Conservation (phyloP, 306 rosid genomes). For the Senna tora region DNA sequence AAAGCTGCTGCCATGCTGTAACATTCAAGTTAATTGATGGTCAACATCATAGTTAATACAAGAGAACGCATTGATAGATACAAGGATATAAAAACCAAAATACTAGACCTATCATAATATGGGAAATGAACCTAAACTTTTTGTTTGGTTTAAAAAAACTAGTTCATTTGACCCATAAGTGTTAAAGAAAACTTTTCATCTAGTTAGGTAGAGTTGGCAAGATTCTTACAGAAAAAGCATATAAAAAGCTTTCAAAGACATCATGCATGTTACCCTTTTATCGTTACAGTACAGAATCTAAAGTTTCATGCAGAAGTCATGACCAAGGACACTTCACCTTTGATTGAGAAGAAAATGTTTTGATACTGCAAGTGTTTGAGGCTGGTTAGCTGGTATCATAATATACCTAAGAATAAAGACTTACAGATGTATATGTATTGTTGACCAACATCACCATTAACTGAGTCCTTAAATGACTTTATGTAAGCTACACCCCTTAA, state of each 20-base stretch:
- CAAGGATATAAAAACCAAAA: slow-evolving; percentile 21
- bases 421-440: neutral
- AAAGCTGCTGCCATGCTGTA: slow-evolving; percentile 97
- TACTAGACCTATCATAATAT: neutral
- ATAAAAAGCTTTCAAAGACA: slow-evolving; percentile 21
- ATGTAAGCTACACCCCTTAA: neutral
- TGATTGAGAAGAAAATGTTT: slow-evolving; percentile 1
- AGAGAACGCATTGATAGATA: slow-evolving; percentile 27
- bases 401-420: neutral
- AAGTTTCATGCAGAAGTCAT: slow-evolving; percentile 4
- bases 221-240: slow-evolving; percentile 5
- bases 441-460: neutral
- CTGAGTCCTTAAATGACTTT: neutral
- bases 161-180: neutral
- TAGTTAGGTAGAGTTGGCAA: slow-evolving; percentile 17
- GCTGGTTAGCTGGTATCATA: neutral
- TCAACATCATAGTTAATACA: slow-evolving; percentile 18
- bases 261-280: neutral
- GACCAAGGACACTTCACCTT: slow-evolving; percentile 2
- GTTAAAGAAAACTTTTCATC: neutral
- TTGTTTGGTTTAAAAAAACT: neutral
- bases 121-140: slow-evolving; percentile 6
- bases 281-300: neutral
- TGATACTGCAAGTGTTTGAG: neutral
- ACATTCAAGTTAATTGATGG: slow-evolving; percentile 11